phyloP scores from a whole-genome alignment of 805 yeast genomes.

The Schizosaccharomyces pombe region ASM294v3 CU329670.1:535001-535500 shows the following conservation, averaged over 20 bases:
- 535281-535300: slow-evolving; percentile 34
- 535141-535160: slow-evolving; percentile 90
- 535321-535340: slow-evolving; percentile 17
- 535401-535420: slow-evolving; percentile 63
- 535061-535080: slow-evolving; percentile 94
- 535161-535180: slow-evolving; percentile 36
- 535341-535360: slow-evolving; percentile 17
- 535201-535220: slow-evolving; percentile 28
- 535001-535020: slow-evolving; percentile 65
- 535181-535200: slow-evolving; percentile 56
- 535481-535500: slow-evolving; percentile 45
- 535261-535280: slow-evolving; percentile 35
- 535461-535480: slow-evolving; percentile 19
- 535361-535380: slow-evolving; percentile 36
- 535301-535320: slow-evolving; percentile 24
- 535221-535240: slow-evolving; percentile 40
- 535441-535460: slow-evolving; percentile 22
- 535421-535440: slow-evolving; percentile 42
- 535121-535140: slow-evolving; percentile 90
- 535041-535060: slow-evolving; percentile 83
- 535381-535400: slow-evolving; percentile 53
- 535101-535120: slow-evolving; percentile 68
- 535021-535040: slow-evolving; percentile 90
- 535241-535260: slow-evolving; percentile 77
- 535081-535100: slow-evolving; percentile 70